Evolutionary conservation across 495 filamentous ascomycete genomes (phyloP), one percentile per base, ranked within the genome.

Genomic region (Daldinia caldariorum): DNA sequence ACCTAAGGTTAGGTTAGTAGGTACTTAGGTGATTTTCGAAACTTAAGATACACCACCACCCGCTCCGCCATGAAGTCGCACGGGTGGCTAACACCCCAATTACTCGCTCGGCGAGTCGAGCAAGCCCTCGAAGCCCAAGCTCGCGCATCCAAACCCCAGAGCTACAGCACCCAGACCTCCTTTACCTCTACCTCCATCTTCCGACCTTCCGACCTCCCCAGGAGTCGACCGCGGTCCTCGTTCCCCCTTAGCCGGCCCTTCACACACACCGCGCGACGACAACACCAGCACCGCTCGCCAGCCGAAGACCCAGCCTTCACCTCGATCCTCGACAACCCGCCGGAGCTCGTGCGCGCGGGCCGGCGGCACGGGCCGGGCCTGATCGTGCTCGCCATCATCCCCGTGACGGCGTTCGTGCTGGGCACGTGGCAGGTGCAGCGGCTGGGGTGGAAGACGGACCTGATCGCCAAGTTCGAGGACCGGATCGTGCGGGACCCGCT

Each of bases 391-490:
- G 90, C 93, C 35, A 77, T 95, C 49, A 98, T 99, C 67, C 95
- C 95, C 38, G 82, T 96, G 47, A 97, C 93, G 6, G 91, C 95
- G 55, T 97, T 99, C 78, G 83, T 83, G 68, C 89, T 99, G 37
- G 95, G 95, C 41, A 92, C 90, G 45, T 99, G 95, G 95, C 95
- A 99, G 75, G 90, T 99, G n/a, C 86, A 96, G 74, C 92, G 95
- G 2, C 88, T 99, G 14, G 86, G 87, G 38, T 94, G 94, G 93
- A 99, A 99, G 77, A 94, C 94, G 8, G 90, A 94, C 41, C 82
- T 98, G 14, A 89, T 99, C 62, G 93, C 94, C 57, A 90, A 88
- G 68, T 92, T 89, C 81, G 94, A 97, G 82, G 93, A 97, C 81
- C 91, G 94, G 0, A 86, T 99, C 37, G 84, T 97, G 31, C 90